Percentiles rank a stretch among this genome's conserved stretches.
Evolutionary conservation across 2,329 filamentous ascomycete genomes (phyloP).

Genomic region (Celoporthe dispersa): DNA sequence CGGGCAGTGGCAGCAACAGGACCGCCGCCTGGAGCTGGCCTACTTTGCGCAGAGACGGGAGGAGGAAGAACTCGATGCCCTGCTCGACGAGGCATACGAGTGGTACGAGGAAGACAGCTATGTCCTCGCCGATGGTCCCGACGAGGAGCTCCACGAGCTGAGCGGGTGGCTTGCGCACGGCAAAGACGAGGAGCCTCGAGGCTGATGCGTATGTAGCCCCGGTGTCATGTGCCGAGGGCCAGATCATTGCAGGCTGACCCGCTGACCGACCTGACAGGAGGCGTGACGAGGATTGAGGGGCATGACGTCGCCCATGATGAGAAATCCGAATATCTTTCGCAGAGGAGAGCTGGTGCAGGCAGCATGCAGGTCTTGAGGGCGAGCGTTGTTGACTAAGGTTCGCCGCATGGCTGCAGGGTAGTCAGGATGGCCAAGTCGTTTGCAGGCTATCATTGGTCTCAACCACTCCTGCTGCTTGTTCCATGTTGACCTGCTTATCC

Average conservation of each 20-base stretch:
- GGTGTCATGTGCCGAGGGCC: neutral
- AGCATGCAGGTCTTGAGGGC: too few species aligned
- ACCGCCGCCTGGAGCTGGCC: neutral
- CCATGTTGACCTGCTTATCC: neutral
- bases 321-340: neutral
- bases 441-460: too few species aligned
- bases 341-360: too few species aligned
- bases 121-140: neutral
- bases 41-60: neutral
- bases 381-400: too few species aligned
- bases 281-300: neutral
- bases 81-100: neutral
- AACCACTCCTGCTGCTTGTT: neutral
- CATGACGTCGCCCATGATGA: neutral
- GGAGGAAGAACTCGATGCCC: neutral
- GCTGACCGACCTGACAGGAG: neutral
- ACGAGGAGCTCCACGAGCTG: neutral
- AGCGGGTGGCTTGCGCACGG: neutral
- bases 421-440: too few species aligned
- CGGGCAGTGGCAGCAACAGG: neutral
- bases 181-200: neutral
- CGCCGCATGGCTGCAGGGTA: too few species aligned
- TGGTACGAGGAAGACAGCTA: slow-evolving; percentile 1
- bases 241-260: too few species aligned
- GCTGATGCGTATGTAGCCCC: neutral